Base-by-base conservation (phyloP, 2,329 filamentous ascomycete genomes). In the Xylaria sp. region DNA sequence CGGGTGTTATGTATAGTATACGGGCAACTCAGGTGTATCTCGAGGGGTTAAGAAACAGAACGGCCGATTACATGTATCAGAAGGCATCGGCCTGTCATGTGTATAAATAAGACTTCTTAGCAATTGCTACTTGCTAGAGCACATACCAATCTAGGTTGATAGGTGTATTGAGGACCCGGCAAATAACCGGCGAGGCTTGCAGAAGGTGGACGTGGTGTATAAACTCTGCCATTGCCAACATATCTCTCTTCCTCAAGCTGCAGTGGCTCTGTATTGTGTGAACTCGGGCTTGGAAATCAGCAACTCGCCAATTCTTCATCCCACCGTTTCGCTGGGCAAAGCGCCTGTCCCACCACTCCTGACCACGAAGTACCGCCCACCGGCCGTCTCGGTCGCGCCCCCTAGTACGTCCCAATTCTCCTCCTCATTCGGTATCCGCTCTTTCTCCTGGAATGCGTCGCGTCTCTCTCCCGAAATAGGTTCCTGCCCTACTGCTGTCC, bases 301-400 rank as follows among this genome's bases (percentile, higher is more conserved):
- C 45, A 34, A 46, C 15, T 59, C 15, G 28, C 18, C n/a, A 8
- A 32, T 23, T 55, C 18, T 46, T 66, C 36, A 66, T 10, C 46
- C 46, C 3, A 52, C 20, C 10, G 56, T 63, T 32, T 18, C 36
- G 20, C 28, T 58, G 20, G 66, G 53, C 8, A 39, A 41, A 32
- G 60, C 48, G 30, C 43, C 53, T 39, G 66, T 65, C 34, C 70
- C 68, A 13, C 83, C 84, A 72, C 86, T 90, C 70, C 93, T 87
- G 2, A 96, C 93, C 8, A 95, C 89, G 73, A 97, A 95, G 75
- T 90, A 97, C 71, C 85, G 87, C 15, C 92, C 65, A 64, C 41
- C 92, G 4, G 86, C 86, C 62, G 84, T 93, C 74, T 86, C 88
- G 18, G 86, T 83, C 0, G 93, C 92, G 62, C 86, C 86, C 1